Base-by-base conservation (phyloP, 371 early-diverging fungal genomes). In the Chytridium lagenaria region DNA sequence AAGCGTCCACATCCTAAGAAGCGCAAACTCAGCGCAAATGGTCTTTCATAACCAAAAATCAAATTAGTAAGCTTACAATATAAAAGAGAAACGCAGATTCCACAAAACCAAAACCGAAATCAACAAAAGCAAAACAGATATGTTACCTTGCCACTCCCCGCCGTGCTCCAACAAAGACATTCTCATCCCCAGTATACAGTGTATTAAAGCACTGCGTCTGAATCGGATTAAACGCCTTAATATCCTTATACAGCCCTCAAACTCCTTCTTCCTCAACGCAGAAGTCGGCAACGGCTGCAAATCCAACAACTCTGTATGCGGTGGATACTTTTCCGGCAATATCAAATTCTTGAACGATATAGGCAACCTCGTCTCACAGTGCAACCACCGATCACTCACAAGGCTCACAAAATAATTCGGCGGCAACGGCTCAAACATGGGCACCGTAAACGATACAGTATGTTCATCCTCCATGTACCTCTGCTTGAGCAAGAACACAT, bases 181-280 rank as follows among this genome's bases (percentile, higher is more conserved):
- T 99, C 38, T 95, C 94, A 72, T 97, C 94, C 7, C 91, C 87
- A 10, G 89, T 88, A 83, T 97, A 99, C 40, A 98, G 84, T 0
- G 95, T 81, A 76, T 97, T 89, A 86, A 97, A 98, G 1, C 93
- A 92, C 80, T 95, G 95, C 0, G 99, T 97, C 86, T 99, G 99
- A 50, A 99, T 92, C 15, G 96, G 92, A 81, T 99, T 99, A 85
- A 99, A 99, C 67, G 87, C 84, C 49, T 83, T 82, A 59, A 90
- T 82, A 44, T 85, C 84, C 22, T 78, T 71, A 74, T 90, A 96
- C 5, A 93, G 72, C 1, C 75, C 74, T 92, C 93, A 76, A 88
- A 92, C 67, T 85, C 90, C 12, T 86, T 78, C 67, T 93, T 92
- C 49, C 90, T 88, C 55, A 96, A 86, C 19, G 93, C 92, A 36